Base-by-base conservation (phyloP, 108 stramenopile genomes). In the Schizochytrium sp. region DNA sequence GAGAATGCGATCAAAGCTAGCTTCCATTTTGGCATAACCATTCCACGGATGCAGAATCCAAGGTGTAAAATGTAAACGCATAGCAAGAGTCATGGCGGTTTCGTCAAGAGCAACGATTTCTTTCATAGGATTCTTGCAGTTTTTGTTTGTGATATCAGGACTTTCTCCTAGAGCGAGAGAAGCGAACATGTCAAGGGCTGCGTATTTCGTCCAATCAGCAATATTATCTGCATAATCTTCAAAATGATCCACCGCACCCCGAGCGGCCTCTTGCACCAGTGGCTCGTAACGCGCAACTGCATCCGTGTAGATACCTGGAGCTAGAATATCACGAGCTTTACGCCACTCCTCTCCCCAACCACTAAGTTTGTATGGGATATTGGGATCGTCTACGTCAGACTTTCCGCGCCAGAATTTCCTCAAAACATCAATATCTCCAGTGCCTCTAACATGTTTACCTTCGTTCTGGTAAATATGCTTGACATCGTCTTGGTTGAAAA, bases 121-220 rank as follows among this genome's bases (percentile, higher is more conserved):
- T 41, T 72, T 72, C 40, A 72, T 8, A 7, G 72, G 72, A 15
- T 15, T 72, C 72, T n/a, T 72, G 72, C 72, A 41, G 12, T 5
- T 15, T 15, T n/a, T n/a, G 72, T 72, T 41, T 5, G 41, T 41
- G 41, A 41, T 72, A 41, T 41, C 8, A 7, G 72, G 72, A 42
- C 15, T 41, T 42, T 15, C 8, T 5, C 72, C 72, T 12, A 72
- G 8, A 12, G 41, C n/a, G 38, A 42, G 40, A 8, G 38, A 12
- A 15, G 8, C 28, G 41, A 72, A 72, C 72, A 72, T 72, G 72
- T 72, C 72, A 42, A 72, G 42, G 41, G 72, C 72, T 28, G 72
- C 72, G 72, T 8, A 42, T 41, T 72, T n/a, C n/a, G 72, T 8
- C 72, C 72, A 72, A 7, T 42, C 40, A 5, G 38, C 72, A 15